Conservation (phyloP, 164 flowering plant species). For the Sextonia rubra region DNA sequence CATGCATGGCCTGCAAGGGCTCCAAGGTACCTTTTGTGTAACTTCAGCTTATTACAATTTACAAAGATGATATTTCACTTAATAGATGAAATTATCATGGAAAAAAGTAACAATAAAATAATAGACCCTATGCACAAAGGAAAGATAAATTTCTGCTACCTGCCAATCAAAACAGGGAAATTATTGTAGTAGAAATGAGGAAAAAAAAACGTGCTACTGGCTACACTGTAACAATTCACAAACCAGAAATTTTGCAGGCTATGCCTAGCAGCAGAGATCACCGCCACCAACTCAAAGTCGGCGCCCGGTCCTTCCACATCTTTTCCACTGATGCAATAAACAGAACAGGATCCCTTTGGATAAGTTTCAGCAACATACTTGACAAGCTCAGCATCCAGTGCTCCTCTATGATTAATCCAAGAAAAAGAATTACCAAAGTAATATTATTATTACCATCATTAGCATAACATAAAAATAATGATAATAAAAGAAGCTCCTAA, state of each 20-base stretch:
- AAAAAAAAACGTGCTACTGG: background rate
- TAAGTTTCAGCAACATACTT: constrained; percentile 83
- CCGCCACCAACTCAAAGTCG: constrained; percentile 83
- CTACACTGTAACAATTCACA: constrained; percentile 16
- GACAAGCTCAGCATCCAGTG: constrained; percentile 74
- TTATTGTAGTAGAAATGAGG: background rate
- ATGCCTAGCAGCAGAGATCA: constrained; percentile 73
- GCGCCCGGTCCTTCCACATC: constrained; percentile 87
- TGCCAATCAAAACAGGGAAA: background rate
- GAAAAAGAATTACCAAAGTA: constrained; percentile 5
- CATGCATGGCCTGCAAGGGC: background rate
- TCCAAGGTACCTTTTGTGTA: background rate
- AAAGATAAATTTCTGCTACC: background rate
- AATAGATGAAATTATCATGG: background rate
- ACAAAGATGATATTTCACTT: background rate
- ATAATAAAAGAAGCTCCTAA: too few species aligned
- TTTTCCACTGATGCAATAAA: constrained; percentile 73
- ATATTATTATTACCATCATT: background rate
- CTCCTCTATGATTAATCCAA: constrained; percentile 49
- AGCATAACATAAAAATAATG: background rate
- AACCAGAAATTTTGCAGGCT: constrained; percentile 98
- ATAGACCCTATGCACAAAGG: background rate
- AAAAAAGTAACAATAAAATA: background rate
- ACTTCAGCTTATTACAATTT: background rate
- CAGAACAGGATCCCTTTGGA: constrained; percentile 86